Conservation (phyloP, 306 rosid species). For the Lathyrus aphaca region DNA sequence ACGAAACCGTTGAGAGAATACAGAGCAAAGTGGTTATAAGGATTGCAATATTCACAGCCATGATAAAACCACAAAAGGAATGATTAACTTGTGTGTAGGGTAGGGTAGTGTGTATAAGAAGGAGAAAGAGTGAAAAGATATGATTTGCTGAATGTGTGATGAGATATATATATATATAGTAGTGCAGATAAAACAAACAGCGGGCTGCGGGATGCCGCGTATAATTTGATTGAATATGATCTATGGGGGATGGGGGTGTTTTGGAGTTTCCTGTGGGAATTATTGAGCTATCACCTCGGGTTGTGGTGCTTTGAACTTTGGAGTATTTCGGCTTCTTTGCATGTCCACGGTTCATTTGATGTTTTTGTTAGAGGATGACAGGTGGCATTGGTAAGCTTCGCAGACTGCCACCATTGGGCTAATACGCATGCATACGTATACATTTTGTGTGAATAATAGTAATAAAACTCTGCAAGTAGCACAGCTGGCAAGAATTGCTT, state of each 20-base stretch:
- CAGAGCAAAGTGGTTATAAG: slow-evolving; percentile 31
- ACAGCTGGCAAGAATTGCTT: background rate
- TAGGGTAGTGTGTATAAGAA: background rate
- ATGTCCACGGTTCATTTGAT: background rate
- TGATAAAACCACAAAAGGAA: background rate
- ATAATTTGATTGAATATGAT: background rate
- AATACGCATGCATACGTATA: background rate
- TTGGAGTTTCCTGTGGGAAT: background rate
- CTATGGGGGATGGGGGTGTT: background rate
- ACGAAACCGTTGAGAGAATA: slow-evolving; percentile 24
- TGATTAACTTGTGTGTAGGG: too few species aligned
- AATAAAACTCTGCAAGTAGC: background rate
- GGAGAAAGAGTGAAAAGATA: background rate
- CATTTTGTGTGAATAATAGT: background rate
- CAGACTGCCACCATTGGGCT: slow-evolving; percentile 31
- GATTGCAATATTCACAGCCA: slow-evolving; percentile 30
- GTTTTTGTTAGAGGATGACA: slow-evolving; percentile 17
- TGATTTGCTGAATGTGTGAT: background rate
- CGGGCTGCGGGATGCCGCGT: slow-evolving; percentile 35
- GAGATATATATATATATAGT: slow-evolving; percentile 12
- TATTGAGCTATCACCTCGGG: slow-evolving; percentile 40
- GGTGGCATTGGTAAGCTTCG: background rate
- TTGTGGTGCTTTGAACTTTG: slow-evolving; percentile 9
- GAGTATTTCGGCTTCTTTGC: background rate
- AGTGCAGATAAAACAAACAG: background rate